Evolutionary conservation across 768 basidiomycete species (phyloP), one percentile per base, ranked within the genome.

Genomic region (Pisolithus albus): DNA sequence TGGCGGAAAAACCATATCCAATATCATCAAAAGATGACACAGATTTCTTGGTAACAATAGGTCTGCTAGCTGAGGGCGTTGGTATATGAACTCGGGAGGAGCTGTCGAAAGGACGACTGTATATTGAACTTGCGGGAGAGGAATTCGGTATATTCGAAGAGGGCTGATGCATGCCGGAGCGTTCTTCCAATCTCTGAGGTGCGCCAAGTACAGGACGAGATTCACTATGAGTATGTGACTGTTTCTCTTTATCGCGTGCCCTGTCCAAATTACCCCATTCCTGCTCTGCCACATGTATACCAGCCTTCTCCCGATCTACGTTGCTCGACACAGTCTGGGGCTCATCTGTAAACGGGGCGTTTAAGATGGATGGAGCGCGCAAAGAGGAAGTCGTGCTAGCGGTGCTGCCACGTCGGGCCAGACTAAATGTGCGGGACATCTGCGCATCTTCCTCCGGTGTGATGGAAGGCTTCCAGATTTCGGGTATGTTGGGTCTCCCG

Each of bases 401-500:
- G 6, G 67, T 73, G 53, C 80, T 82, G 40, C 74, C 72, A 9
- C 74, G 71, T 50, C 75, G 64, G 1, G 73, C 74, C 23, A 79
- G 65, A 11, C 67, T 63, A 51, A 70, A 71, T 4, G 75, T 67
- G 49, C 72, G 75, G 2, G 72, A 71, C 39, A 68, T 60, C 11
- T 70, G 59, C 0, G 64, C 64, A 36, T 77, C 78, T 47, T 79
- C 74, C 52, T 75, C 72, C 1, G 73, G 70, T 1, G 75, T 69
- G 18, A 74, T 69, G 0, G 72, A 61, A 3, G 79, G 78, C 36
- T 70, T 75, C 79, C 80, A 80, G 28, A 79, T 62, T 52, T 78
- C 75, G 13, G 73, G 76, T 1, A 65, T 61, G 40, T 64, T 57
- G 60, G 52, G 72, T 60, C 52, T 68, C 58, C 46, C 63, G 62